These are phyloP conservation scores for Aspergillus bridgeri DNA, from an alignment of 495 filamentous ascomycete species.

Conservation along the genomic window DNA sequence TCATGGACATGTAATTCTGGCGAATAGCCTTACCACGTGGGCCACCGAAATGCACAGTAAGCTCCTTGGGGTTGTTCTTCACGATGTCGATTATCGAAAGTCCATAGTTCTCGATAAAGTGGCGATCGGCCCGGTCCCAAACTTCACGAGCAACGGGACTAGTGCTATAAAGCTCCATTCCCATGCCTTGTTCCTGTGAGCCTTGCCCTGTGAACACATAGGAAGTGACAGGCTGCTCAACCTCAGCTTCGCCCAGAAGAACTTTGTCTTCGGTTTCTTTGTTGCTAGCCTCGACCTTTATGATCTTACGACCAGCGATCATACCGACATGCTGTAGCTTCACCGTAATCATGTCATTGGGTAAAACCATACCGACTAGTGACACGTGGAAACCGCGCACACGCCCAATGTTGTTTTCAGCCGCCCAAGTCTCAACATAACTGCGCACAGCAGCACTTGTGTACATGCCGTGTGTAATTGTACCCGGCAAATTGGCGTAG, in stretches of 20 bases:
- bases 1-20: slow-evolving; percentile 99
- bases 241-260: slow-evolving; percentile 89
- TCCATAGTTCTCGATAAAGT: slow-evolving; percentile 98
- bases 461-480: slow-evolving; percentile 99
- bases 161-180: slow-evolving; percentile 95
- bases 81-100: slow-evolving; percentile 98
- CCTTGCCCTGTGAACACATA: slow-evolving; percentile 99
- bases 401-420: slow-evolving; percentile 96
- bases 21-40: slow-evolving; percentile 95
- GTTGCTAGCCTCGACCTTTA: slow-evolving; percentile 94
- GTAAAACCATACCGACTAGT: slow-evolving; percentile 95
- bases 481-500: slow-evolving; percentile 92
- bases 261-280: slow-evolving; percentile 95
- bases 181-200: slow-evolving; percentile 98
- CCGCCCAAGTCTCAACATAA: slow-evolving; percentile 98
- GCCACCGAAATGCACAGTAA: slow-evolving; percentile 97
- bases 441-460: slow-evolving; percentile 95
- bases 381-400: slow-evolving; percentile 95
- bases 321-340: slow-evolving; percentile 96
- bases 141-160: slow-evolving; percentile 93
- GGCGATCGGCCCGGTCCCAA: slow-evolving; percentile 96
- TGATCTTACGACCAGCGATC: slow-evolving; percentile 97
- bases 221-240: slow-evolving; percentile 94
- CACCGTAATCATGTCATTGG: slow-evolving; percentile 90
- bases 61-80: slow-evolving; percentile 98